Percentiles rank a stretch among this genome's conserved stretches.
These are phyloP conservation scores for Camillea tinctor DNA, from an alignment of 2,329 filamentous ascomycete species.

Conservation along the genomic window DNA sequence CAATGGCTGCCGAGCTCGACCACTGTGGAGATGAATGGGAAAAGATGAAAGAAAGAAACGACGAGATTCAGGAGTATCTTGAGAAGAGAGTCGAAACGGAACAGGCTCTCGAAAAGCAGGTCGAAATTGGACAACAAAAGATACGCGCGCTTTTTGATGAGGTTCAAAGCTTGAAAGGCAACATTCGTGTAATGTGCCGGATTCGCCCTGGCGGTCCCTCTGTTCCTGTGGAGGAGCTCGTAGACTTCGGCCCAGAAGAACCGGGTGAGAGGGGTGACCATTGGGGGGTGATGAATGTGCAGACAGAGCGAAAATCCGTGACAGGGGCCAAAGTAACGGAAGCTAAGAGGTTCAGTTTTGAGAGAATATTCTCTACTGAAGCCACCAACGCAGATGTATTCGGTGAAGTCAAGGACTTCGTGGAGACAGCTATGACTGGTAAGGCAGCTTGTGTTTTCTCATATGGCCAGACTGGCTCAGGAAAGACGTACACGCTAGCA, in stretches of 20 bases:
- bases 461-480: slow-evolving; percentile 93
- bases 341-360: slow-evolving; percentile 81
- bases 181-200: slow-evolving; percentile 94
- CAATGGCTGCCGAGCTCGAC: not conserved
- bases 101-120: slow-evolving; percentile 49
- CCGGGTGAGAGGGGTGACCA: slow-evolving; percentile 64
- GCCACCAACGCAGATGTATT: slow-evolving; percentile 83
- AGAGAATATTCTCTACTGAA: slow-evolving; percentile 78
- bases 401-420: slow-evolving; percentile 87
- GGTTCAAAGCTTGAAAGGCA: slow-evolving; percentile 92
- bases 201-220: slow-evolving; percentile 69
- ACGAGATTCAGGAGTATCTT: not conserved
- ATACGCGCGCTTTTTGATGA: slow-evolving; percentile 83
- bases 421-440: slow-evolving; percentile 87
- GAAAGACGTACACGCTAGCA: slow-evolving; percentile 95
- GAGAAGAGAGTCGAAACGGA: not conserved
- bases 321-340: slow-evolving; percentile 70
- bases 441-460: slow-evolving; percentile 98
- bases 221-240: slow-evolving; percentile 57
- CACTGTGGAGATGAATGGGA: slow-evolving; percentile 2
- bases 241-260: slow-evolving; percentile 50
- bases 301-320: slow-evolving; percentile 74
- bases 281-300: slow-evolving; percentile 77
- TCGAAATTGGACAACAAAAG: slow-evolving; percentile 81
- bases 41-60: not conserved